Evolutionary conservation across 2,329 filamentous ascomycete species (phyloP).

Genomic region (Paecilomyces fulvus): DNA sequence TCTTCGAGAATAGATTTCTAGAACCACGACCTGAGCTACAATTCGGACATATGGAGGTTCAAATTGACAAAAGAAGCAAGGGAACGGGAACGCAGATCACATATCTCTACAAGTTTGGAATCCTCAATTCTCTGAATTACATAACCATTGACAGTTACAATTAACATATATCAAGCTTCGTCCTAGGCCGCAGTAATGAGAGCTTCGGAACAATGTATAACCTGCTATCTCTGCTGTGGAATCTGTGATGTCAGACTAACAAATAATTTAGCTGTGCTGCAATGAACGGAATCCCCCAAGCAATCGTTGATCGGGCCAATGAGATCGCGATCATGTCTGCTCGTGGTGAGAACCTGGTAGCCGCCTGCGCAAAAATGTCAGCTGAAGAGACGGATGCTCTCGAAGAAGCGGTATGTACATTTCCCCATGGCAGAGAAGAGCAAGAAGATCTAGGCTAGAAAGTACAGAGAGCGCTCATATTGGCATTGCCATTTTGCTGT

Average conservation of each 20-base stretch:
- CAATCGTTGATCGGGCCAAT: slow-evolving; percentile 67
- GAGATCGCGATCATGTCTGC: slow-evolving; percentile 60
- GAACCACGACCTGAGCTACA: slow-evolving; percentile 36
- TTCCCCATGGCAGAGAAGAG: background rate
- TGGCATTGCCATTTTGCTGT: background rate
- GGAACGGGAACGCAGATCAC: slow-evolving; percentile 47
- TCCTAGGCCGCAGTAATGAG: slow-evolving; percentile 59
- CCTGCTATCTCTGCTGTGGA: background rate
- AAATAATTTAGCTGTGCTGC: slow-evolving; percentile 57
- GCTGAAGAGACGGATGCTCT: slow-evolving; percentile 56
- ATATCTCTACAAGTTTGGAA: slow-evolving; percentile 57
- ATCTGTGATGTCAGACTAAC: slow-evolving; percentile 3
- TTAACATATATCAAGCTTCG: slow-evolving; percentile 31
- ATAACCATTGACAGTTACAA: background rate
- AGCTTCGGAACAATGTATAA: slow-evolving; percentile 68
- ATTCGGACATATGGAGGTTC: slow-evolving; percentile 53
- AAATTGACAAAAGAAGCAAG: slow-evolving; percentile 33
- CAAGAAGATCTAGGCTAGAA: background rate
- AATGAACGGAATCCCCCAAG: slow-evolving; percentile 69
- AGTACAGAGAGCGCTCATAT: background rate
- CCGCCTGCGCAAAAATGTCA: slow-evolving; percentile 61
- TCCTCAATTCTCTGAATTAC: background rate
- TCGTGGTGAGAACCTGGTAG: slow-evolving; percentile 66
- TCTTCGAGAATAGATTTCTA: slow-evolving; percentile 47
- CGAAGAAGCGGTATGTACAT: slow-evolving; percentile 51